Conservation (phyloP, 192 early-diverging fungal genomes). For the Anaeromyces robustus region DNA sequence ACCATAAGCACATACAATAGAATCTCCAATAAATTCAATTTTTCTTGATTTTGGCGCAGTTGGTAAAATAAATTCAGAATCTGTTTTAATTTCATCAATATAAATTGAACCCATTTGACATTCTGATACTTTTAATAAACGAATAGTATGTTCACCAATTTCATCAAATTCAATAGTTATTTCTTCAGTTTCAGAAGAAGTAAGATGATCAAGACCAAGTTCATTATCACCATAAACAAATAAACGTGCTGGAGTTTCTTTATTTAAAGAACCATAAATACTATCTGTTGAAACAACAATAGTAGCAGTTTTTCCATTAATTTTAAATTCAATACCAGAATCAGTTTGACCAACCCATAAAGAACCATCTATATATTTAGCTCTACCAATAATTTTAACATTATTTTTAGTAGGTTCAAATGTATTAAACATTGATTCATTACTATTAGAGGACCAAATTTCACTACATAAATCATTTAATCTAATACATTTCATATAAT, state of each 20-base stretch:
- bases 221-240: not conserved
- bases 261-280: not conserved
- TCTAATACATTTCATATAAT: too few relatives aligned
- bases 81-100: not conserved
- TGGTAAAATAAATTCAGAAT: not conserved
- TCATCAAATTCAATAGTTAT: not conserved
- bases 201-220: not conserved
- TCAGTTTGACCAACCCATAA: not conserved
- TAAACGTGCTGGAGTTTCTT: not conserved
- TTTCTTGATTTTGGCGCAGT: not conserved
- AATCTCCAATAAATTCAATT: not conserved
- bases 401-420: not conserved
- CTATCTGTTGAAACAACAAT: not conserved
- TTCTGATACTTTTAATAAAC: not conserved
- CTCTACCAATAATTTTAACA: not conserved
- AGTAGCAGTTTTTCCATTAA: not conserved
- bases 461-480: too few relatives aligned
- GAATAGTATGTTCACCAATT: not conserved
- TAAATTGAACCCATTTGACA: not conserved
- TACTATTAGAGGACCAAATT: too few relatives aligned
- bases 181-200: not conserved
- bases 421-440: too few relatives aligned
- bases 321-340: not conserved
- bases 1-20: not conserved
- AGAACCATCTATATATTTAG: not conserved